Evolutionary conservation across 345 rosid genomes (phyloP).

Genomic region (Xanthoceras sorbifolium): DNA sequence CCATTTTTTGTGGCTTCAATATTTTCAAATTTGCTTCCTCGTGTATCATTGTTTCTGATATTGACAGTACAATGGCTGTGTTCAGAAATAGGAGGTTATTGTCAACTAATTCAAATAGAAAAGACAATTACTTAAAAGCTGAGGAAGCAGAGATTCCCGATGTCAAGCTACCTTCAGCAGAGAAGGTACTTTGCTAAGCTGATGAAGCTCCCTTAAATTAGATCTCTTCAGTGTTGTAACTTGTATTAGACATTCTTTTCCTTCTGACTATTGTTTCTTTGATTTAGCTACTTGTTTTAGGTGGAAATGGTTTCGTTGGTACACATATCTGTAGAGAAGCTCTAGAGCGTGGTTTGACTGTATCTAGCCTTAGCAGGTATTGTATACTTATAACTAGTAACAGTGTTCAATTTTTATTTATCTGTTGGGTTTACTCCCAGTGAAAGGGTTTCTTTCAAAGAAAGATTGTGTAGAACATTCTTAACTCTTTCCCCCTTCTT

Average conservation of each 20-base stretch:
- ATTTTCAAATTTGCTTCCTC: neutral
- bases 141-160: conserved; percentile 17
- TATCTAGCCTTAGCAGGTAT: conserved; percentile 47
- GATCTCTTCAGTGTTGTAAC: neutral
- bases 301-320: conserved; percentile 50
- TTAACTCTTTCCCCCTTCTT: too few species aligned
- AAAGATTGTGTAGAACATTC: neutral
- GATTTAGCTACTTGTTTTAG: conserved; percentile 40
- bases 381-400: neutral
- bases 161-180: conserved; percentile 5
- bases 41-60: neutral
- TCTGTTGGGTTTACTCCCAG: conserved; percentile 4
- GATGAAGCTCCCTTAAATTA: neutral
- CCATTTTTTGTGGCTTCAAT: neutral
- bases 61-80: conserved; percentile 16
- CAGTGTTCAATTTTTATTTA: neutral
- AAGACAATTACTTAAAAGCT: conserved; percentile 19
- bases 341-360: conserved; percentile 29
- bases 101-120: conserved; percentile 25
- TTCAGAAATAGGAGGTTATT: conserved; percentile 26
- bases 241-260: neutral
- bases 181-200: conserved; percentile 29
- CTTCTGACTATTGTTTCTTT: conserved; percentile 4
- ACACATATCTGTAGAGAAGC: conserved; percentile 42
- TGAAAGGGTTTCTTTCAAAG: neutral